Evolutionary conservation across 148 eudicot genomes (phyloP).

Genomic region (Dianthus caryophyllus): DNA sequence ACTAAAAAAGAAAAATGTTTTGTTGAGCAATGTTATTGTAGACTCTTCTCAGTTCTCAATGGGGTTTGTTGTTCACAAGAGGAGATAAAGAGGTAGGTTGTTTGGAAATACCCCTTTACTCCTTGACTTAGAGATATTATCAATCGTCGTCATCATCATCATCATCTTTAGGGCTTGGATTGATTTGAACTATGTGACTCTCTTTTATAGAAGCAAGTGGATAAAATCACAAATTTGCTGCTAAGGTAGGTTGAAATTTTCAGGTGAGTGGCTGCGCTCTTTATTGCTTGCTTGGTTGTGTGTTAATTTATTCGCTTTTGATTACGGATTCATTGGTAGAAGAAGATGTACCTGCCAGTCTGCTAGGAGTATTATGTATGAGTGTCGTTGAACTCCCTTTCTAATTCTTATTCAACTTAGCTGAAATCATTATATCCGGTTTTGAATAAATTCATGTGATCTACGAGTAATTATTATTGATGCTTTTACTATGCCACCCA

Average conservation of each 20-base stretch:
- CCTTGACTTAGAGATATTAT: constrained; percentile 38
- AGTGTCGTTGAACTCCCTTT: neutral
- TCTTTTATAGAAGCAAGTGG: constrained; percentile 90
- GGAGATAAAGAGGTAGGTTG: constrained; percentile 91
- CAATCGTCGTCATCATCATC: too few relatives aligned
- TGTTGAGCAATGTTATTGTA: constrained; percentile 43
- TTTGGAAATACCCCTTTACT: constrained; percentile 55
- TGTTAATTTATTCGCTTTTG: constrained; percentile 12
- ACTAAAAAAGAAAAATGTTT: constrained; percentile 38
- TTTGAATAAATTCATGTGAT: neutral
- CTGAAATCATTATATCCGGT: neutral
- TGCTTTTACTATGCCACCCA: neutral
- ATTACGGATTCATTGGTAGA: constrained; percentile 5
- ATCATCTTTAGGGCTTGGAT: constrained; percentile 41
- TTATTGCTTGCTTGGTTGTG: constrained; percentile 13
- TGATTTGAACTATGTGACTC: constrained; percentile 56
- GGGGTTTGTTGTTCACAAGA: constrained; percentile 52
- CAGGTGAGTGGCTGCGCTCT: constrained; percentile 95
- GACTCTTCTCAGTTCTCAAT: constrained; percentile 36
- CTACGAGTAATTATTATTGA: neutral
- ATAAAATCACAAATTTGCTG: constrained; percentile 67
- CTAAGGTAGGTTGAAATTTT: constrained; percentile 70
- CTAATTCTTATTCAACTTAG: too few relatives aligned
- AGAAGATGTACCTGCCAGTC: too few relatives aligned
- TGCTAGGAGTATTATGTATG: constrained; percentile 10